Conservation (phyloP, 495 filamentous ascomycete genomes). For the Aspergillus taichungensis region DNA sequence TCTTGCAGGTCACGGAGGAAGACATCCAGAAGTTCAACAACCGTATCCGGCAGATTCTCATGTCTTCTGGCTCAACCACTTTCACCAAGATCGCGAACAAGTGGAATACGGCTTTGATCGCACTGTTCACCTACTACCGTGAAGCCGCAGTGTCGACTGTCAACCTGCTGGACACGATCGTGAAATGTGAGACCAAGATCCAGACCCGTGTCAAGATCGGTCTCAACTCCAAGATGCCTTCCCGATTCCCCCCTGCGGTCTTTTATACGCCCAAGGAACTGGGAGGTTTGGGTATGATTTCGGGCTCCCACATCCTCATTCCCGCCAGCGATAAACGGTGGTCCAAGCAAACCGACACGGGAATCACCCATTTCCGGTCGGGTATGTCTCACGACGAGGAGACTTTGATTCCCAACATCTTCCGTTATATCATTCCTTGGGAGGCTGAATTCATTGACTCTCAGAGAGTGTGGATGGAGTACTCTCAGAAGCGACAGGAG, state of each 20-base stretch:
- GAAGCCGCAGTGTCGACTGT: constrained; percentile 98
- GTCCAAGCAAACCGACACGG: constrained; percentile 95
- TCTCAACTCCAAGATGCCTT: constrained; percentile 99
- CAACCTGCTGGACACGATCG: constrained; percentile 91
- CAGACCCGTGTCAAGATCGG: constrained; percentile 99
- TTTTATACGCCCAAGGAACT: constrained; percentile 99
- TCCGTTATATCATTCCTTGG: constrained; percentile 99
- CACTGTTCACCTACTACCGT: constrained; percentile 98
- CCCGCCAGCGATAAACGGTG: constrained; percentile 96
- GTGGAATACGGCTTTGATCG: constrained; percentile 97
- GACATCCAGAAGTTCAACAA: constrained; percentile 99
- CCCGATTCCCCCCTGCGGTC: constrained; percentile 95
- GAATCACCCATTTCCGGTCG: constrained; percentile 93
- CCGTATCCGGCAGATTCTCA: constrained; percentile 94
- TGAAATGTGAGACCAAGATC: constrained; percentile 99
- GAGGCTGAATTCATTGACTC: constrained; percentile 99
- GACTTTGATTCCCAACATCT: constrained; percentile 97
- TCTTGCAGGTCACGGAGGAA: constrained; percentile 96
- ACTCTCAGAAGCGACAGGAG: constrained; percentile 94
- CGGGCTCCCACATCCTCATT: constrained; percentile 95
- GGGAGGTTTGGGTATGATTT: constrained; percentile 98
- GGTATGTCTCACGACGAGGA: constrained; percentile 99
- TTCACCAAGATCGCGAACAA: constrained; percentile 99
- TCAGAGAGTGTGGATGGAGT: constrained; percentile 98
- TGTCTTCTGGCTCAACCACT: constrained; percentile 97